Evolutionary conservation across 257 asterid species (phyloP).

Genomic region (Eucommia ulmoides): DNA sequence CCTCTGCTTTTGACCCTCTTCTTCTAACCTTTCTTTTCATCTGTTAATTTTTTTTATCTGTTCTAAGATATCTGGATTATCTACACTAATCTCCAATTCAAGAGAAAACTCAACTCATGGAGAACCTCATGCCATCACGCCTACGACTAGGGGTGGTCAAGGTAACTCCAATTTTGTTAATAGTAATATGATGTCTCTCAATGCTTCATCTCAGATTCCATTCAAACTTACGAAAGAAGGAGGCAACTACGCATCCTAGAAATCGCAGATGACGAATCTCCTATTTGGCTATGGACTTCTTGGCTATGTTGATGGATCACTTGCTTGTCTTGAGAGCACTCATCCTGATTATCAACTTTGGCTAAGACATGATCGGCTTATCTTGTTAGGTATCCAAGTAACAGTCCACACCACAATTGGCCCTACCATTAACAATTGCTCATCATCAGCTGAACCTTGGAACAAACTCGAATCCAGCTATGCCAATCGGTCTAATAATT

Average conservation of each 20-base stretch:
- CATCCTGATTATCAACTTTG: neutral
- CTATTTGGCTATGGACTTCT: neutral
- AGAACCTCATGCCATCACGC: too few species aligned
- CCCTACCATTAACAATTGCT: conserved; percentile 1
- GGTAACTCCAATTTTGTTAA: neutral
- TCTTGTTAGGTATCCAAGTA: neutral
- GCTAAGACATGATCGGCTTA: neutral
- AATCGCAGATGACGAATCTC: conserved; percentile 3
- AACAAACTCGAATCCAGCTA: conserved; percentile 1
- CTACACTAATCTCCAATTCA: too few species aligned
- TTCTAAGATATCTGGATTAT: too few species aligned
- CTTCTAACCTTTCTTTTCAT: too few species aligned
- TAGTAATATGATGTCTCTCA: neutral
- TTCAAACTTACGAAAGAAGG: neutral
- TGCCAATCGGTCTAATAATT: neutral
- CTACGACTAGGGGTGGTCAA: too few species aligned
- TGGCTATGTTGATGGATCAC: neutral
- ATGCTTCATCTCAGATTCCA: neutral
- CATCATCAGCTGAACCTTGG: neutral
- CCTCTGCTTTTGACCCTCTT: too few species aligned
- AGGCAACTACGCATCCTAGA: neutral
- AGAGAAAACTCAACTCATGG: too few species aligned
- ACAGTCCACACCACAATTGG: neutral
- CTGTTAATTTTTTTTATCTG: too few species aligned
- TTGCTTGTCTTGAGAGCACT: neutral